Evolutionary conservation across 2,329 filamentous ascomycete genomes (phyloP), one percentile per base, ranked within the genome.

Genomic region (Orbilia oligospora): DNA sequence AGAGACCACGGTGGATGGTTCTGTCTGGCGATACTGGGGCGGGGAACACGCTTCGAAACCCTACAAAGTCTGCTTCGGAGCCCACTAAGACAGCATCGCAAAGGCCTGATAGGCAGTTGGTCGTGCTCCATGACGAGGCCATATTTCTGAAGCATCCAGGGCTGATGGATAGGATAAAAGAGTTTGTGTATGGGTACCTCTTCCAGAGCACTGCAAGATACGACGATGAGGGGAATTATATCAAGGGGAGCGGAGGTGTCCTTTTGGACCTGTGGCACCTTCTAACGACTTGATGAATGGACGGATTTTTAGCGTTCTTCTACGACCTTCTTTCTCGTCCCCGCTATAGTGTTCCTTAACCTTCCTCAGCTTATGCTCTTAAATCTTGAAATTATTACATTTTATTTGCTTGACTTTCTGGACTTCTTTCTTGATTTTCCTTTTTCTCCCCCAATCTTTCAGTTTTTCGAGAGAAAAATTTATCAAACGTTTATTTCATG

Each of bases 111-210:
- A 76, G 72, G 30, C 72, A 76, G n/a, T 22, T 76, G 27, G 48
- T 70, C 8, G 73, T 77, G 9, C 73, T 77, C 27, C 66, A 77
- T 27, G 73, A 77, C 46, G 73, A 77, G 27, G 73, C 66, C 30
- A 77, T 77, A 38, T 77, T 77, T 48, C 67, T 77, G 9, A 77
- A 77, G 46, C 73, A 77, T 20, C 73, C 73, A 1, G 61, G 73
- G 4, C 18, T 77, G 18, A 33, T 77, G 58, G 73, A 77, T 24
- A 48, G 67, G 22, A 33, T 77, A 6, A 71, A 71, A 16, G 73
- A 77, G 22, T 16, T 71, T 27, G 53, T 77, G 22, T 77, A 77
- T 22, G 73, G 73, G 12, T 77, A 77, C 33, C 49, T 77, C 16
- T 77, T 77, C 49, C 67, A 68, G 58, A 77, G 73, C 67, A 77